A percentile compares a stretch with the other conserved stretches of the same genome.
Conservation (phyloP, 1,139 yeast genomes). For the Geotrichum reessii region DNA sequence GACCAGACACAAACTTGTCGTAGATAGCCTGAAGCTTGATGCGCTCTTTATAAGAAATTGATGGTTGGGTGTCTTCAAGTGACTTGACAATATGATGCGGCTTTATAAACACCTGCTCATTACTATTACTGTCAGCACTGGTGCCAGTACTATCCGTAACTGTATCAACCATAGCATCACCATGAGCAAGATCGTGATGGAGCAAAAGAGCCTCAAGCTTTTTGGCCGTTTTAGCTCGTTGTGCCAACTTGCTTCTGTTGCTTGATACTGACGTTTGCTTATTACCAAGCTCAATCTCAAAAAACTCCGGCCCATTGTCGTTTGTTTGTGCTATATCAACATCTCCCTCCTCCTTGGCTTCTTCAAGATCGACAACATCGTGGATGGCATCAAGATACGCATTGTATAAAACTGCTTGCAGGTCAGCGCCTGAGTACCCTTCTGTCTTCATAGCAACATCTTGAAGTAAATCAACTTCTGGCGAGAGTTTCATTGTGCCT, state of each 20-base stretch:
- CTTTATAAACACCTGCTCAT: constrained; percentile 39
- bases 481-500: constrained; percentile 33
- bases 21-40: constrained; percentile 60
- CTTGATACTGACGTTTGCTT: constrained; percentile 6
- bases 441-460: constrained; percentile 56
- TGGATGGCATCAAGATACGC: constrained; percentile 91
- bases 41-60: constrained; percentile 71
- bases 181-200: background rate
- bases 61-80: constrained; percentile 72
- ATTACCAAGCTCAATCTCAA: constrained; percentile 31
- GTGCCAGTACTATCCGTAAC: constrained; percentile 7
- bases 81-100: constrained; percentile 58
- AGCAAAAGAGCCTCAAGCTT: constrained; percentile 42
- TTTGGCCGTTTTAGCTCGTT: constrained; percentile 43
- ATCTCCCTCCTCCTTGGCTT: constrained; percentile 36
- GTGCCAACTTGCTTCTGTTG: constrained; percentile 38
- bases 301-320: constrained; percentile 33
- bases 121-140: background rate
- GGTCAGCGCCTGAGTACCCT: constrained; percentile 92
- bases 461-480: constrained; percentile 47
- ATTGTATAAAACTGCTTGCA: constrained; percentile 87
- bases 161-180: background rate
- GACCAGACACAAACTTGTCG: constrained; percentile 62
- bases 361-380: constrained; percentile 48
- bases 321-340: constrained; percentile 21